A percentile compares a stretch with the other conserved stretches of the same genome.
These are phyloP conservation scores for Eucalyptus polybractea DNA, from an alignment of 345 rosid species.

Conservation along the genomic window DNA sequence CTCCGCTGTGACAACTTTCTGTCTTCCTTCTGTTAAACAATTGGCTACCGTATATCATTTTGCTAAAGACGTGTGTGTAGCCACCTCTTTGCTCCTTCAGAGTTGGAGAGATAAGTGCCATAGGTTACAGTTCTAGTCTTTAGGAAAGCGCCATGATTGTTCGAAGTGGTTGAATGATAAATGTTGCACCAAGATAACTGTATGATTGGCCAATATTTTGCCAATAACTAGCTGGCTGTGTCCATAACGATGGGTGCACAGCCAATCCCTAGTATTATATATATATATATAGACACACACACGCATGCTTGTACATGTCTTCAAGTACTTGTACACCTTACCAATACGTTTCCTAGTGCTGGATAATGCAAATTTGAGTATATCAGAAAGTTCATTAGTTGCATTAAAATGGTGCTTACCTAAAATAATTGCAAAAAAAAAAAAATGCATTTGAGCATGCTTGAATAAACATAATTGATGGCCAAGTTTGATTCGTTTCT, in stretches of 20 bases:
- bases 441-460: neutral
- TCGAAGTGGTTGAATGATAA: neutral
- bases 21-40: neutral
- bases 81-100: neutral
- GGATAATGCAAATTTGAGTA: neutral
- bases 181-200: neutral
- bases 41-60: neutral
- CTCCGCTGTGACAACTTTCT: neutral
- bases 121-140: neutral
- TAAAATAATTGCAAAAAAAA: neutral
- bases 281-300: rapidly evolving
- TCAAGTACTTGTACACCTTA: neutral
- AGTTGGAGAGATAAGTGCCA: neutral
- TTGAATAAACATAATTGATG: neutral
- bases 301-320: neutral
- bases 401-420: neutral
- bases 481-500: neutral
- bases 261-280: neutral
- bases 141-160: neutral
- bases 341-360: neutral
- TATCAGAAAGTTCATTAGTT: neutral
- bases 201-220: neutral
- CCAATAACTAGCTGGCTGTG: neutral
- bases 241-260: neutral
- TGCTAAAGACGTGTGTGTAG: neutral